Evolutionary conservation across 2,329 filamentous ascomycete species (phyloP).

Genomic region (Fusarium sarcochroum): DNA sequence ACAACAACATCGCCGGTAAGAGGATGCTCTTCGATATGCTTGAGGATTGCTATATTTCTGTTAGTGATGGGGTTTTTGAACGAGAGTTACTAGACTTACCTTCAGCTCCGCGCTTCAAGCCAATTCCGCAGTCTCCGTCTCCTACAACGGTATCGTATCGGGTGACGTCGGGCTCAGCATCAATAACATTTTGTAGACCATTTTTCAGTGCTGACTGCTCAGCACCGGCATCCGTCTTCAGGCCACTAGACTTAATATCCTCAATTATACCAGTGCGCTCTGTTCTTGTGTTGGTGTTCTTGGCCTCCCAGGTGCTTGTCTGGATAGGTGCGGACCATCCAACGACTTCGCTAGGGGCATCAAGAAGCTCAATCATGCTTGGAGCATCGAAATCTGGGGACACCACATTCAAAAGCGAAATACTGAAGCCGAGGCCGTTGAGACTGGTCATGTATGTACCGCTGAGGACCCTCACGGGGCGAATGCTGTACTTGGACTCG

Average conservation of each 20-base stretch:
- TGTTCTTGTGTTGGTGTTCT: slow-evolving; percentile 63
- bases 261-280: slow-evolving; percentile 52
- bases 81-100: slow-evolving; percentile 56
- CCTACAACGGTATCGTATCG: slow-evolving; percentile 86
- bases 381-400: slow-evolving; percentile 70
- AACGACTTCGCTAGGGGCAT: slow-evolving; percentile 76
- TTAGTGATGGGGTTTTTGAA: slow-evolving; percentile 32
- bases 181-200: slow-evolving; percentile 73
- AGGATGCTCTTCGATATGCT: slow-evolving; percentile 61
- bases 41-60: slow-evolving; percentile 62
- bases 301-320: slow-evolving; percentile 74
- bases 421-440: slow-evolving; percentile 82
- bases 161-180: slow-evolving; percentile 79
- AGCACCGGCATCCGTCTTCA: slow-evolving; percentile 66
- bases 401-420: slow-evolving; percentile 76
- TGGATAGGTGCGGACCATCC: slow-evolving; percentile 78
- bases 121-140: slow-evolving; percentile 91
- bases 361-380: slow-evolving; percentile 77
- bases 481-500: slow-evolving; percentile 68
- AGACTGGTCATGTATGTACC: slow-evolving; percentile 86
- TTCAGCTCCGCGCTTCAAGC: slow-evolving; percentile 89
- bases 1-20: slow-evolving; percentile 67
- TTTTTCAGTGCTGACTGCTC: slow-evolving; percentile 67
- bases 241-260: slow-evolving; percentile 60
- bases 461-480: slow-evolving; percentile 73